Percentiles rank a stretch among this genome's conserved stretches.
Conservation (phyloP, 768 basidiomycete genomes). For the Russula emetica region DNA sequence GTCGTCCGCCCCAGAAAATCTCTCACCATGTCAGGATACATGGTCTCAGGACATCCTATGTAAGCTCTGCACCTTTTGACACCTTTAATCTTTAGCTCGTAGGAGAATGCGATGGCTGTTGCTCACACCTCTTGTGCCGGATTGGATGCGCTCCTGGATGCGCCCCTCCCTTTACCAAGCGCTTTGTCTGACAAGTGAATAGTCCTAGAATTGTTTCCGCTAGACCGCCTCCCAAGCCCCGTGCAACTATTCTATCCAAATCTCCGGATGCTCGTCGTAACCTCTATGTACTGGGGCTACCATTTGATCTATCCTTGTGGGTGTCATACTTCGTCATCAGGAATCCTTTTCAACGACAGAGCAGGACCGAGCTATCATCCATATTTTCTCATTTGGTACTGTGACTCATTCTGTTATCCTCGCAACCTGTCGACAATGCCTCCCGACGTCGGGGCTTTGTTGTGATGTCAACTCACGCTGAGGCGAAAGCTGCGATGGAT, state of each 20-base stretch:
- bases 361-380: constrained; percentile 52
- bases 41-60: constrained; percentile 51
- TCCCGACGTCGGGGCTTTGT: constrained; percentile 80
- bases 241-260: constrained; percentile 30
- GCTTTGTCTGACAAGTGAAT: constrained; percentile 9
- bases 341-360: constrained; percentile 1
- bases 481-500: constrained; percentile 66
- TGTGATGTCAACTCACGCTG: constrained; percentile 71
- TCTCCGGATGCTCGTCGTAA: constrained; percentile 60
- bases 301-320: constrained; percentile 76
- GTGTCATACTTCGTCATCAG: constrained; percentile 26
- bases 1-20: constrained; percentile 48
- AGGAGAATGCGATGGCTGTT: neutral
- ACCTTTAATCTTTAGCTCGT: neutral
- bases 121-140: neutral
- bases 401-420: constrained; percentile 77
- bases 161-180: neutral
- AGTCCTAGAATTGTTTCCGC: constrained; percentile 30
- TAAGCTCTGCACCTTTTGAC: constrained; percentile 37
- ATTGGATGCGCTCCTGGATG: neutral
- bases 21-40: constrained; percentile 61
- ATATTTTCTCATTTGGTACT: constrained; percentile 62
- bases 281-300: constrained; percentile 79
- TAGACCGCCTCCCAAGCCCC: constrained; percentile 25
- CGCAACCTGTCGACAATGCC: constrained; percentile 77